Evolutionary conservation across 495 filamentous ascomycete genomes (phyloP), one percentile per base, ranked within the genome.

Genomic region (Lophiostoma macrostomum): DNA sequence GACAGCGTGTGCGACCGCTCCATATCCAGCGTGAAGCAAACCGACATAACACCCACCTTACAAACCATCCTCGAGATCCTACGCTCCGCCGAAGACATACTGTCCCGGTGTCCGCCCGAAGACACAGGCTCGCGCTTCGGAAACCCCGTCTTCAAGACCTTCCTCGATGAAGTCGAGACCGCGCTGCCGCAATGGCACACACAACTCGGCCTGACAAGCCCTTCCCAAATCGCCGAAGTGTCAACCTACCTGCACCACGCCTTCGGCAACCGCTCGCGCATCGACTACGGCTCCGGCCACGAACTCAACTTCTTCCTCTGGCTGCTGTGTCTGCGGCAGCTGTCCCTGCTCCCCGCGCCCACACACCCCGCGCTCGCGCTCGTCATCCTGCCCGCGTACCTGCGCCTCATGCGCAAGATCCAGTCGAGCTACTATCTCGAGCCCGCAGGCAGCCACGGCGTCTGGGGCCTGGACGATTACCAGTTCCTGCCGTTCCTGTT

Each of bases 391-490:
- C 72, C 80, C 13, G 80, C 82, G 35, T 97, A 97, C 61, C 78
- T 97, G 2, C 70, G 75, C 16, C 77, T 96, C 34, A 85, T 95
- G 75, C 87, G 90, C 23, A 71, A 73, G 7, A 75, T 97, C 4
- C 95, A 97, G 65, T 82, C 79, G 41, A 87, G 86, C 19, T 98
- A 97, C 71, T 96, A 93, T 41, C 83, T 98, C 37, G 93, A 98
- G 63, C 93, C 93, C 5, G 93, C 93, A 0, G 91, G 69, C 42
- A 64, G 64, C 1, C 69, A 72, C 38, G 91, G 91, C 13, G 93
- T 98, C 24, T 98, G 93, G 93, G 93, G 93, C 4, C 76, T 99
- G 16, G 93, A 99, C 64, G 93, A 99, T 68, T 95, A 97, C 76
- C 91, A 95, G 58, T 99, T 97, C 73, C 74, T 96, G 11, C 94